Percentiles rank a stretch among this genome's conserved stretches.
Conservation (phyloP, 164 flowering plant genomes). For the Kingdonia uniflora region DNA sequence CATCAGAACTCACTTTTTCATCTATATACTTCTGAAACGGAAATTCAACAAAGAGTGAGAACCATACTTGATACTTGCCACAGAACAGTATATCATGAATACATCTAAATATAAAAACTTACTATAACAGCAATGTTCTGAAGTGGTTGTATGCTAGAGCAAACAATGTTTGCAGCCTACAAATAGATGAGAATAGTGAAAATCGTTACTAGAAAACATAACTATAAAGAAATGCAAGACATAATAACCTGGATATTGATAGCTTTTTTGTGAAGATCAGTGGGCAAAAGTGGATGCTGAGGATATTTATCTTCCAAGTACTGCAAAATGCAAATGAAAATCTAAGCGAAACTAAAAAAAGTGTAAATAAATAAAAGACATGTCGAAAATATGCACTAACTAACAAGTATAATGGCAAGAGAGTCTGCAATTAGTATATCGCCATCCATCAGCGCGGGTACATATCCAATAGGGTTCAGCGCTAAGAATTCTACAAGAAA, state of each 20-base stretch:
- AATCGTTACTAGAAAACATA: not conserved
- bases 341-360: not conserved
- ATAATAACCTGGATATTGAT: slow-evolving; percentile 60
- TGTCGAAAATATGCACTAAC: too few species aligned
- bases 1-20: slow-evolving; percentile 50
- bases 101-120: slow-evolving; percentile 7
- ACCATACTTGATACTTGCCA: not conserved
- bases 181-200: slow-evolving; percentile 1
- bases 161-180: slow-evolving; percentile 76
- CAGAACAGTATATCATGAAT: not conserved
- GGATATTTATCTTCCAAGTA: slow-evolving; percentile 74
- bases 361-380: not conserved
- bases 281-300: slow-evolving; percentile 65
- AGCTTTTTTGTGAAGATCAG: slow-evolving; percentile 59
- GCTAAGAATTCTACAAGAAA: slow-evolving; percentile 41
- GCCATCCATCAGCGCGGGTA: slow-evolving; percentile 74
- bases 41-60: slow-evolving; percentile 1
- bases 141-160: slow-evolving; percentile 74
- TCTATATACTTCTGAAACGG: slow-evolving; percentile 47
- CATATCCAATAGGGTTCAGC: slow-evolving; percentile 69
- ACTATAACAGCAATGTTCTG: slow-evolving; percentile 57
- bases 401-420: slow-evolving; percentile 72
- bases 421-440: slow-evolving; percentile 66
- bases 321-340: slow-evolving; percentile 16
- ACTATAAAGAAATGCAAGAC: not conserved